A percentile compares a stretch with the other conserved stretches of the same genome.
Conservation (phyloP, 352 stramenopile genomes). For the Pythium dissotocum region DNA sequence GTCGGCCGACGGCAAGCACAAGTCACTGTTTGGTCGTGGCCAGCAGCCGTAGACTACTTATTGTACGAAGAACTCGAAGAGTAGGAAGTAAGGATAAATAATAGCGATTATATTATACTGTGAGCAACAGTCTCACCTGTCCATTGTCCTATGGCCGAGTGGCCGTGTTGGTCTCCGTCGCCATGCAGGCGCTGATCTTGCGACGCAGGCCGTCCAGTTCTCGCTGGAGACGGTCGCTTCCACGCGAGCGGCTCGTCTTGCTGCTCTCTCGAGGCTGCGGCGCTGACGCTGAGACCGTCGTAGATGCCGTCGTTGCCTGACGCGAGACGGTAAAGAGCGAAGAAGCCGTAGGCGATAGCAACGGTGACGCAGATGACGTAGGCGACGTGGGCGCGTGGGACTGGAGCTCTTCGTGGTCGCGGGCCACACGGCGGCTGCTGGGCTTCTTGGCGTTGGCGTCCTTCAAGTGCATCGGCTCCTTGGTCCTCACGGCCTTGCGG, state of each 20-base stretch:
- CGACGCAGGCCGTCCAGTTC: constrained; percentile 54
- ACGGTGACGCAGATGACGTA: constrained; percentile 54
- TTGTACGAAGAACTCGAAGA: background rate
- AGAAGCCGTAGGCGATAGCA: constrained; percentile 28
- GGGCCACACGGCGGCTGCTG: constrained; percentile 5
- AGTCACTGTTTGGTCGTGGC: constrained; percentile 4
- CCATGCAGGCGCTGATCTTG: constrained; percentile 66
- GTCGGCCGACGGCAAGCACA: constrained; percentile 3
- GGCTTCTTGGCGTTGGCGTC: constrained; percentile 2
- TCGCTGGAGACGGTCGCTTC: constrained; percentile 44
- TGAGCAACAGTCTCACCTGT: no score
- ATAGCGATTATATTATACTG: constrained; percentile 4
- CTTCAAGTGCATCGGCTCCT: background rate
- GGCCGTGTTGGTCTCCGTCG: background rate
- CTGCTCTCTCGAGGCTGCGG: background rate
- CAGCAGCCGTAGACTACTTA: background rate
- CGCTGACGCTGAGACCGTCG: background rate
- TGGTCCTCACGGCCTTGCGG: background rate
- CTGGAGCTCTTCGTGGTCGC: constrained; percentile 12
- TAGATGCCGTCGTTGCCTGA: background rate
- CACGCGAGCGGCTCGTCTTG: constrained; percentile 2
- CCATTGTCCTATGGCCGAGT: background rate
- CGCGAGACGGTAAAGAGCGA: background rate
- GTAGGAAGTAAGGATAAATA: background rate
- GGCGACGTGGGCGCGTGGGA: constrained; percentile 49